A percentile compares a stretch with the other conserved stretches of the same genome.
Evolutionary conservation across 2,329 filamentous ascomycete species (phyloP).

Genomic region (Simplicillium sp.): DNA sequence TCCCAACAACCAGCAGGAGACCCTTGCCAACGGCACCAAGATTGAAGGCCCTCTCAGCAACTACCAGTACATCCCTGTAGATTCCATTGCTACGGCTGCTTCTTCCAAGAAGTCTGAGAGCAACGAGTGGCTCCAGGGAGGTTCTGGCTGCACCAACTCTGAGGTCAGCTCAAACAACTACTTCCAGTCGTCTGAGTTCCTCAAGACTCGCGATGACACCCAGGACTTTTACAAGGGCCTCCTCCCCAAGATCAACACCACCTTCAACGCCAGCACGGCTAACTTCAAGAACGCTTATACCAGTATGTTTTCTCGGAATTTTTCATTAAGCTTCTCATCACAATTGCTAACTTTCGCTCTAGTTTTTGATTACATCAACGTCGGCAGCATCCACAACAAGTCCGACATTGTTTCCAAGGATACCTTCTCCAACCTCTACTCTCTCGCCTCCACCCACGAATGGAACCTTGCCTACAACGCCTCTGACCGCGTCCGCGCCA

Average conservation of each 20-base stretch:
- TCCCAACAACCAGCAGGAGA: slow-evolving; percentile 53
- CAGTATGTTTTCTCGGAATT: slow-evolving; percentile 38
- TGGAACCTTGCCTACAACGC: slow-evolving; percentile 75
- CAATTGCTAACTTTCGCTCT: slow-evolving; percentile 7
- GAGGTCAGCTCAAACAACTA: slow-evolving; percentile 46
- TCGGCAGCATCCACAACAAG: slow-evolving; percentile 49
- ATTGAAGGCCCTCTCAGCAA: slow-evolving; percentile 63
- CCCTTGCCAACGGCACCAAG: slow-evolving; percentile 59
- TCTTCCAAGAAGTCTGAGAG: slow-evolving; percentile 46
- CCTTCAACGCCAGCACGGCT: slow-evolving; percentile 33
- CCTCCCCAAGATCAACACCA: slow-evolving; percentile 44
- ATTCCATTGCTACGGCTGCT: slow-evolving; percentile 44
- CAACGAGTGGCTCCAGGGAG: slow-evolving; percentile 49
- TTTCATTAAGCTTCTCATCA: no score
- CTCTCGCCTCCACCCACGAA: slow-evolving; percentile 72
- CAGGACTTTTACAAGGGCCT: slow-evolving; percentile 49
- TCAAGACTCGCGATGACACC: slow-evolving; percentile 34
- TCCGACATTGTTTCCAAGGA: slow-evolving; percentile 49
- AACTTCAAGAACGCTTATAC: slow-evolving; percentile 52
- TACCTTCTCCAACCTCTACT: slow-evolving; percentile 53
- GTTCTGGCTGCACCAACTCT: slow-evolving; percentile 45
- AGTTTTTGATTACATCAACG: slow-evolving; percentile 53
- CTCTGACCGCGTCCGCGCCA: slow-evolving; percentile 54
- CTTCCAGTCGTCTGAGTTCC: slow-evolving; percentile 37
- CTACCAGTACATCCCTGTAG: slow-evolving; percentile 76